A percentile compares a stretch with the other conserved stretches of the same genome.
Evolutionary conservation across 441 rosid species (phyloP).

Genomic region (Bruguiera hainesii): DNA sequence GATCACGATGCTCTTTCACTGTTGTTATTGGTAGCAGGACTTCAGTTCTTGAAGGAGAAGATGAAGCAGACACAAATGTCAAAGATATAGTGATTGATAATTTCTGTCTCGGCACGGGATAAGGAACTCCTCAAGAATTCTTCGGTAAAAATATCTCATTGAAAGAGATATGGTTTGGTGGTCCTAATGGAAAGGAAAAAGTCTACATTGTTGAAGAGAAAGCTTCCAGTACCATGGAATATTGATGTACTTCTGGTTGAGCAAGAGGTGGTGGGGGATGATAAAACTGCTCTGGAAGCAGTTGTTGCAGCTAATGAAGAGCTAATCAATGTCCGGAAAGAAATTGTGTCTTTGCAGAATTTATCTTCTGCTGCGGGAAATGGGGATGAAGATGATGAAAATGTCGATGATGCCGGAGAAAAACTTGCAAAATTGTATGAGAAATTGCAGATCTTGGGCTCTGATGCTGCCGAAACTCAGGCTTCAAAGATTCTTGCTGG

Average conservation of each 20-base stretch:
- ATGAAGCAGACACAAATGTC: conserved; percentile 68
- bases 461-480: conserved; percentile 86
- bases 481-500: conserved; percentile 89
- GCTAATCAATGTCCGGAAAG: conserved; percentile 52
- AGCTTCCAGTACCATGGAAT: conserved; percentile 80
- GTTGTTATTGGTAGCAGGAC: conserved; percentile 74
- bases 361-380: neutral
- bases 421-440: conserved; percentile 70
- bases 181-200: conserved; percentile 47
- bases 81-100: conserved; percentile 63
- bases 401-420: conserved; percentile 53
- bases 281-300: conserved; percentile 65
- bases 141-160: conserved; percentile 67
- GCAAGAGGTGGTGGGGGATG: conserved; percentile 35
- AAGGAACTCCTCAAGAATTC: conserved; percentile 74
- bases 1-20: conserved; percentile 72
- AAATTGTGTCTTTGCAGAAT: conserved; percentile 48
- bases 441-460: conserved; percentile 64
- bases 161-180: conserved; percentile 4
- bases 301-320: conserved; percentile 86
- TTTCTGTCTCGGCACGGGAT: conserved; percentile 80
- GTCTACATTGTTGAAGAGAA: conserved; percentile 82
- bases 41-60: conserved; percentile 73
- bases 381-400: conserved; percentile 24
- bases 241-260: conserved; percentile 86